Conservation (phyloP, 176 grass and related monocot genomes). For the Rhynchospora pubera region DNA sequence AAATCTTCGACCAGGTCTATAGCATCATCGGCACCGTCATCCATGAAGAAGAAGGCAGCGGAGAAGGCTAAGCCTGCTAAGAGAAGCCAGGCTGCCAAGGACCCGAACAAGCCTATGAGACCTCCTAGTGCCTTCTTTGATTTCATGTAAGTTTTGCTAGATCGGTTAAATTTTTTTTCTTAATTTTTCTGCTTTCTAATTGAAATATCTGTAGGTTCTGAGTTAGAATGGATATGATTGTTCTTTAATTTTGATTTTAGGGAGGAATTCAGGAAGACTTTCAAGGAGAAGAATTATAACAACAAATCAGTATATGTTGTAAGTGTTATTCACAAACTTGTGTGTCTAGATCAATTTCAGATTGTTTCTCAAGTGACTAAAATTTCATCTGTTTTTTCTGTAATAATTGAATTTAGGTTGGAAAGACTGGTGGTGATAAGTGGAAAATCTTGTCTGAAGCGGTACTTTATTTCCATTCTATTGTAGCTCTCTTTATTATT, state of each 20-base stretch:
- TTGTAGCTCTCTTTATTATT: not conserved
- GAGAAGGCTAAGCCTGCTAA: conserved; percentile 37
- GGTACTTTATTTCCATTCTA: conserved; percentile 20
- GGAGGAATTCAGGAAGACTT: conserved; percentile 88
- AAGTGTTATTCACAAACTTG: not conserved
- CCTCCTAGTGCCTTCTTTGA: conserved; percentile 86
- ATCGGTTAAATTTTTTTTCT: not conserved
- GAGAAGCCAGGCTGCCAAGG: conserved; percentile 61
- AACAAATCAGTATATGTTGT: conserved; percentile 81
- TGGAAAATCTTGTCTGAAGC: conserved; percentile 79
- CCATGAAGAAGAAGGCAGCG: conserved; percentile 58
- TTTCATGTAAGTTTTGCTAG: conserved; percentile 45
- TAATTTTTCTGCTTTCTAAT: no score
- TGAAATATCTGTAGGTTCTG: not conserved
- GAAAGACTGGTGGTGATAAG: conserved; percentile 84
- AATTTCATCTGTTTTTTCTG: not conserved
- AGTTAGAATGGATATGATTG: not conserved
- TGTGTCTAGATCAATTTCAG: not conserved
- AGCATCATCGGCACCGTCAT: no score
- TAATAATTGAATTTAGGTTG: conserved; percentile 46
- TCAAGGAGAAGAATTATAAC: conserved; percentile 90
- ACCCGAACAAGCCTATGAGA: conserved; percentile 92
- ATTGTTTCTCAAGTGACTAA: not conserved
- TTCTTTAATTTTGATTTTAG: conserved; percentile 19
- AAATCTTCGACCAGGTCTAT: no score